phyloP scores from a whole-genome alignment of 768 basidiomycete genomes.

The Pilatotrama ljubarskyi region DNA sequence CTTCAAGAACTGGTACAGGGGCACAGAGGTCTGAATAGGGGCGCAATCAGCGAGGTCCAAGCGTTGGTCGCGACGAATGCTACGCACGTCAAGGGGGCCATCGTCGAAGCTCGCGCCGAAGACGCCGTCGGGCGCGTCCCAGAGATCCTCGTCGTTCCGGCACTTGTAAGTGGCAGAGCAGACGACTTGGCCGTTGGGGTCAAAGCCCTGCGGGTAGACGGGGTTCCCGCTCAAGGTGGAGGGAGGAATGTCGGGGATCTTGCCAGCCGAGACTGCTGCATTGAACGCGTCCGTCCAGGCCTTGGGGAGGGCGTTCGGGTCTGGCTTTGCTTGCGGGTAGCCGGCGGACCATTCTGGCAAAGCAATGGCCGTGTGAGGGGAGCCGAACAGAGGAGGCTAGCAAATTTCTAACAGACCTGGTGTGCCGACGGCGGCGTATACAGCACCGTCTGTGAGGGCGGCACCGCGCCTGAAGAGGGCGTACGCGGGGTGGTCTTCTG shows the following conservation, averaged over 20 bases:
- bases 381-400: not conserved
- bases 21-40: constrained; percentile 31
- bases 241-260: constrained; percentile 68
- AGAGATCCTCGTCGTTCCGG: constrained; percentile 49
- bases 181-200: constrained; percentile 50
- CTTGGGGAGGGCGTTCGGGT: constrained; percentile 53
- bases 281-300: constrained; percentile 74
- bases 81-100: constrained; percentile 58
- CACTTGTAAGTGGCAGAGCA: constrained; percentile 83
- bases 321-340: constrained; percentile 51
- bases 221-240: constrained; percentile 40
- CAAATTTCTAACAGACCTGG: constrained; percentile 41
- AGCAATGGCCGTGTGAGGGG: not conserved
- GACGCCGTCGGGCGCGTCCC: constrained; percentile 73
- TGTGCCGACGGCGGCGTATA: constrained; percentile 60
- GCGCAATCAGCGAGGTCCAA: constrained; percentile 30
- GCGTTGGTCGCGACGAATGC: constrained; percentile 28
- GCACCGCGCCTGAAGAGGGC: constrained; percentile 58
- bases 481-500: constrained; percentile 57
- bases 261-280: constrained; percentile 63
- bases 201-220: constrained; percentile 38
- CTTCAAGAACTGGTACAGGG: constrained; percentile 66
- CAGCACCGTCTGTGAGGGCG: constrained; percentile 42
- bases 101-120: constrained; percentile 78
- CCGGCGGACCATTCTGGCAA: constrained; percentile 58